phyloP scores from a whole-genome alignment of 2,329 filamentous ascomycete species.

The Colletotrichum sp. region DNA sequence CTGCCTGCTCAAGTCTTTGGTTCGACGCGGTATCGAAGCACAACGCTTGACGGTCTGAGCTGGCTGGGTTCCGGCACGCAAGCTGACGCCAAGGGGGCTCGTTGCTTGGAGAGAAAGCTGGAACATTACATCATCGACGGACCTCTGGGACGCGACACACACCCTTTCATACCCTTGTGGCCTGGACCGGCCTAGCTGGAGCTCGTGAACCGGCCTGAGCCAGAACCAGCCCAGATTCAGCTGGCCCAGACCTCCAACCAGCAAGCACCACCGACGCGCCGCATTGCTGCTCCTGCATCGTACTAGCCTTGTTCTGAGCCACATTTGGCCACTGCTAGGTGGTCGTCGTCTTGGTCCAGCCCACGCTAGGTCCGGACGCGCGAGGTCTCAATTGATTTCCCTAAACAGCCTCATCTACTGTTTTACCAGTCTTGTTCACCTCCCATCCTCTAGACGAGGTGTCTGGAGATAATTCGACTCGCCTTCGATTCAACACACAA shows the following conservation, averaged over 20 bases:
- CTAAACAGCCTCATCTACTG: not conserved
- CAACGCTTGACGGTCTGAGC: not conserved
- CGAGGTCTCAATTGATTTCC: slow-evolving; percentile 6
- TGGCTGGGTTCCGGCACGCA: not conserved
- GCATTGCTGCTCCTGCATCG: slow-evolving; percentile 4
- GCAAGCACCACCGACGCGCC: not conserved
- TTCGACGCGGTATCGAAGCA: not conserved
- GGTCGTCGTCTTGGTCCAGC: slow-evolving; percentile 1
- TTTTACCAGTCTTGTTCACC: not conserved
- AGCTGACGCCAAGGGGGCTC: slow-evolving; percentile 1
- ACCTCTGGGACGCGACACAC: not conserved
- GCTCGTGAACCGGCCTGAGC: not conserved
- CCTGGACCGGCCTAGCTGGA: not conserved
- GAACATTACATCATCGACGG: slow-evolving; percentile 14
- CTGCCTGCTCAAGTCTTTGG: not conserved
- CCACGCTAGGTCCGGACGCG: slow-evolving; percentile 5
- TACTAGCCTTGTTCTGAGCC: slow-evolving; percentile 9
- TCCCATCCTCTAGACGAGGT: not conserved
- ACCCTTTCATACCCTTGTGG: not conserved
- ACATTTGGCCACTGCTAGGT: not conserved
- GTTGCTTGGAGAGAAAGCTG: not conserved
- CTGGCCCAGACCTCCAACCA: not conserved
- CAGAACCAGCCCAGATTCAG: not conserved
- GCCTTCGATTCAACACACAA: not conserved
- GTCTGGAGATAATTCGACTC: not conserved